Evolutionary conservation across 2,329 filamentous ascomycete species (phyloP), one percentile per base, ranked within the genome.

Genomic region (Fusarium poae): DNA sequence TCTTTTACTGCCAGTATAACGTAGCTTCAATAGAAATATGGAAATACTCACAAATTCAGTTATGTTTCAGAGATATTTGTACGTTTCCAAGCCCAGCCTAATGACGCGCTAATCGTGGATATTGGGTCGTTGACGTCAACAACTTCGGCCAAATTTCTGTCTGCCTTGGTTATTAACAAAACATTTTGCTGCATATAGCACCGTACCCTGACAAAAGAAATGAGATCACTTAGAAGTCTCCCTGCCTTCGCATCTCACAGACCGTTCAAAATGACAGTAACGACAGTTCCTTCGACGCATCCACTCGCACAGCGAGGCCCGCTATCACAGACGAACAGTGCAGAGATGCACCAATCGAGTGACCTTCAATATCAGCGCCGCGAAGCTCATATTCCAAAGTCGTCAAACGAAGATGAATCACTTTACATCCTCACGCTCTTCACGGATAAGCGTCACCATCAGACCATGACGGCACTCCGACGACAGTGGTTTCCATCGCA

Each of bases 381-480:
- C 13, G 45, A 68, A n/a, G 48, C 52, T 32, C 56, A 68, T 10
- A 27, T 32, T 21, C 62, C 66, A 11, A 63, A 53, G 1, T 34
- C n/a, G 1, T 8, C 52, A 23, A 52, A 5, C 2, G 44, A 55
- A 5, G 60, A 65, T 12, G 40, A 57, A 5, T 42, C 52, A 1
- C 49, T 52, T 16, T 70, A 71, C 20, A n/a, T 68, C 3, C 52
- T 70, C 3, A 65, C 67, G 11, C 52, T 71, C 15, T 32, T 57
- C 5, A 70, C 63, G 3, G 59, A 71, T 12, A 44, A 57, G 4
- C 10, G n/a, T 12, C 67, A 68, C 15, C 44, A 68, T 11, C 27
- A 58, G 16, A 6, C 15, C 12, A 68, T 70, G 67, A 57, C 55
- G 12, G 50, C 40, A 2, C 23, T 70, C 3, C 63, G 67, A 25